A percentile compares a stretch with the other conserved stretches of the same genome.
Evolutionary conservation across 192 early-diverging fungal genomes (phyloP).

Genomic region (Linderina pennispora): DNA sequence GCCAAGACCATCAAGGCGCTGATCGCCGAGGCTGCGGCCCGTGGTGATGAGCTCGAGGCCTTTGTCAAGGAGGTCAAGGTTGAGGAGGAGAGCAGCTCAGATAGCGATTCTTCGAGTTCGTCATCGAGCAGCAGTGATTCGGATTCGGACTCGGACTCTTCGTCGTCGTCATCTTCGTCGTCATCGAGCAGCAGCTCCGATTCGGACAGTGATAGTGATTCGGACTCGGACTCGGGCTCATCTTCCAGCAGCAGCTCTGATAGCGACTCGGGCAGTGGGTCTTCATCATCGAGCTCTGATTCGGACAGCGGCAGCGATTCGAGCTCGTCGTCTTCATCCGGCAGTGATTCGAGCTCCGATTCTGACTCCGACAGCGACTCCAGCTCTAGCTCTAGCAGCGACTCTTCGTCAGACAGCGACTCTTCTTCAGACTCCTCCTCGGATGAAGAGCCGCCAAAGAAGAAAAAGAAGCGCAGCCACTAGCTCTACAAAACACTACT

Average conservation of each 20-base stretch:
- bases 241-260: constrained; percentile 1
- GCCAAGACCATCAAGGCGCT: constrained; percentile 16
- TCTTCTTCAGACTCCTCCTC: constrained; percentile 2
- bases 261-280: constrained; percentile 6
- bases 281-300: background rate
- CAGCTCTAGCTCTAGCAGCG: constrained; percentile 1
- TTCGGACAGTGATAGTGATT: constrained; percentile 3
- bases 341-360: constrained; percentile 4
- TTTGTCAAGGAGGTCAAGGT: constrained; percentile 4
- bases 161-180: constrained; percentile 2
- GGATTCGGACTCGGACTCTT: constrained; percentile 7
- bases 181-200: background rate
- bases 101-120: constrained; percentile 15
- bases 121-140: background rate
- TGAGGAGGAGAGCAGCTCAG: constrained; percentile 1
- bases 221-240: constrained; percentile 8
- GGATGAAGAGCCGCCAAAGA: constrained; percentile 18
- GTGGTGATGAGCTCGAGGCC: too few species aligned
- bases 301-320: constrained; percentile 6
- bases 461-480: constrained; percentile 5
- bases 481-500: constrained; percentile 1
- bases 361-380: constrained; percentile 2
- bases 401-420: background rate
- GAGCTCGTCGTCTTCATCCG: constrained; percentile 4
- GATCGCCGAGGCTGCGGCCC: constrained; percentile 19